Evolutionary conservation across 2,329 filamentous ascomycete species (phyloP).

Genomic region (Cercospora canescens): DNA sequence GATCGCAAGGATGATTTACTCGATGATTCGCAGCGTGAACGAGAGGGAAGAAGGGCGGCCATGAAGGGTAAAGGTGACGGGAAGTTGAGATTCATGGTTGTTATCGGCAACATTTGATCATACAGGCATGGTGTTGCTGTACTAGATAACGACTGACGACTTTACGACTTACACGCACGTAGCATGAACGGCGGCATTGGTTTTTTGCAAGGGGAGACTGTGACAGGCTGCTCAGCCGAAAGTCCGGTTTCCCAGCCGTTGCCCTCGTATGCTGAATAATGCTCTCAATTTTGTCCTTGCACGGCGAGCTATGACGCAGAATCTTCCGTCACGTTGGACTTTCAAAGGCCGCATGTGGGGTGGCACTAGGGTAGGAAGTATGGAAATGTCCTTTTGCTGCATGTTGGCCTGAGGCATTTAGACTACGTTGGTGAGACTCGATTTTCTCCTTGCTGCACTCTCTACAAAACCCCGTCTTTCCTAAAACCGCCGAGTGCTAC

Average conservation of each 20-base stretch:
- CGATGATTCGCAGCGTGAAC: conserved; percentile 12
- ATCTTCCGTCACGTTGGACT: background rate
- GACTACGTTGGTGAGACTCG: background rate
- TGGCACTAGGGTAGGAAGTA: background rate
- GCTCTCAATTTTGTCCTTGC: background rate
- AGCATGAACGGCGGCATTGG: background rate
- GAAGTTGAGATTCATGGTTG: conserved; percentile 59
- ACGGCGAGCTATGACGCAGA: background rate
- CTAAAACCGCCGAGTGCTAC: background rate
- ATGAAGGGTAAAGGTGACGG: conserved; percentile 48
- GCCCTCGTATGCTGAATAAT: background rate
- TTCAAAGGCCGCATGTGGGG: background rate
- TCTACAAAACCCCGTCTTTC: too few relatives aligned
- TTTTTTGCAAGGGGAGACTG: too few relatives aligned
- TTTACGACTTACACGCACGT: background rate
- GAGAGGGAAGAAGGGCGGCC: conserved; percentile 13
- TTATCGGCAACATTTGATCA: conserved; percentile 53
- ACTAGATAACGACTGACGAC: background rate
- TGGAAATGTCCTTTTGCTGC: background rate
- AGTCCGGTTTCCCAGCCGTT: background rate
- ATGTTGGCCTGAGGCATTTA: background rate
- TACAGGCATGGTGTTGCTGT: background rate
- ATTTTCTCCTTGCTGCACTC: background rate
- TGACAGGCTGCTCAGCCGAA: background rate
- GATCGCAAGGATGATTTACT: conserved; percentile 38